phyloP scores from a whole-genome alignment of 23 red algal genomes.

The Agarophyton chilense region DNA sequence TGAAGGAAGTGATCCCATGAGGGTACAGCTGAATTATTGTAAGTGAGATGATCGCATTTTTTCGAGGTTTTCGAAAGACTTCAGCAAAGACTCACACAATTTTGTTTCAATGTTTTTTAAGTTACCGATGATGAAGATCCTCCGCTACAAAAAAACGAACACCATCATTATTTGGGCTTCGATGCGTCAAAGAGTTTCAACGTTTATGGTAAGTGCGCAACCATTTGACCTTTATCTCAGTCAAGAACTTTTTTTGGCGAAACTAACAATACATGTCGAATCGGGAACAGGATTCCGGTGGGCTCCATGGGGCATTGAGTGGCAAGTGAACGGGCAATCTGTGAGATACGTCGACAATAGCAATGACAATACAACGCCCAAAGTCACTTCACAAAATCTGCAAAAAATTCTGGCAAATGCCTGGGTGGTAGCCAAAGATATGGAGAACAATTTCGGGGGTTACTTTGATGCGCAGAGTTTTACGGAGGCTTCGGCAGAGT shows the following conservation, averaged over 20 bases:
- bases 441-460: background rate
- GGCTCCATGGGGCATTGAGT: constrained; percentile 38
- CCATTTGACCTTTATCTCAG: background rate
- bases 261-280: background rate
- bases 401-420: constrained; percentile 42
- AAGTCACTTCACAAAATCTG: constrained; percentile 9
- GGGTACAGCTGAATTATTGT: constrained; percentile 36
- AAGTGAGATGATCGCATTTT: too few species aligned
- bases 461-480: background rate
- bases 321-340: constrained; percentile 30
- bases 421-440: background rate
- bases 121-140: background rate
- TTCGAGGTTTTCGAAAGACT: too few species aligned
- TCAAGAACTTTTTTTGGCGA: background rate
- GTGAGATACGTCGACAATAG: background rate
- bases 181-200: constrained; percentile 38
- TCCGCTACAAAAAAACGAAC: background rate
- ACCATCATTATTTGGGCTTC: background rate
- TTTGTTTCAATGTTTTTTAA: background rate
- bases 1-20: constrained; percentile 28
- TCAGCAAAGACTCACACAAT: too few species aligned
- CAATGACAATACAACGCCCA: constrained; percentile 3
- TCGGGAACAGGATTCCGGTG: constrained; percentile 19
- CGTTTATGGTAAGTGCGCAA: constrained; percentile 23
- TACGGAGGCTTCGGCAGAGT: background rate